Conservation (phyloP, 371 early-diverging fungal genomes). For the Syncephalastrum racemosum region DNA sequence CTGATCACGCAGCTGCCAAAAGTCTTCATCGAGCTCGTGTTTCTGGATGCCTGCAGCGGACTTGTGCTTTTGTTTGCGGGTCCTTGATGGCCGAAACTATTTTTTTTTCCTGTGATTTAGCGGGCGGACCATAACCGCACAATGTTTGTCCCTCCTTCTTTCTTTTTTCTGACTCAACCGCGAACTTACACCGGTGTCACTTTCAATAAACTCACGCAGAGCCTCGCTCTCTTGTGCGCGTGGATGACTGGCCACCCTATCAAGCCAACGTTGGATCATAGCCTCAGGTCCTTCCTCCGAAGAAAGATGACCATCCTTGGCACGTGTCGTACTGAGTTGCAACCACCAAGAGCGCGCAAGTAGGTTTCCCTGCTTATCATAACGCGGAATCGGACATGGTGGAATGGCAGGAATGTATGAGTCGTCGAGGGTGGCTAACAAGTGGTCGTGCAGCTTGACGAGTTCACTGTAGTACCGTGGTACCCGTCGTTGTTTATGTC, state of each 20-base stretch:
- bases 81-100: constrained; percentile 26
- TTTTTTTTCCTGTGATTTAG: background rate
- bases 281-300: constrained; percentile 14
- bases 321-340: background rate
- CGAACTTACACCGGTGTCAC: constrained; percentile 48
- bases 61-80: constrained; percentile 10
- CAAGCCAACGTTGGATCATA: constrained; percentile 38
- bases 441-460: constrained; percentile 28
- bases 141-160: background rate
- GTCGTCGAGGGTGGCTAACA: constrained; percentile 35
- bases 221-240: constrained; percentile 36
- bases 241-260: constrained; percentile 35
- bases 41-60: constrained; percentile 14
- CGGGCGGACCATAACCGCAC: too few species aligned
- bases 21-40: constrained; percentile 38
- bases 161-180: background rate
- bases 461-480: constrained; percentile 48
- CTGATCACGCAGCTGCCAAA: constrained; percentile 17
- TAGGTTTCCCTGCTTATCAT: constrained; percentile 29
- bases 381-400: constrained; percentile 32
- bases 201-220: constrained; percentile 47
- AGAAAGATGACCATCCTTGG: background rate
- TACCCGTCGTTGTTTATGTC: constrained; percentile 39
- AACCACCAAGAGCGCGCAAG: constrained; percentile 41
- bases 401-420: constrained; percentile 39